phyloP scores from a whole-genome alignment of 371 early-diverging fungal genomes.

The Mucor racemosus region DNA sequence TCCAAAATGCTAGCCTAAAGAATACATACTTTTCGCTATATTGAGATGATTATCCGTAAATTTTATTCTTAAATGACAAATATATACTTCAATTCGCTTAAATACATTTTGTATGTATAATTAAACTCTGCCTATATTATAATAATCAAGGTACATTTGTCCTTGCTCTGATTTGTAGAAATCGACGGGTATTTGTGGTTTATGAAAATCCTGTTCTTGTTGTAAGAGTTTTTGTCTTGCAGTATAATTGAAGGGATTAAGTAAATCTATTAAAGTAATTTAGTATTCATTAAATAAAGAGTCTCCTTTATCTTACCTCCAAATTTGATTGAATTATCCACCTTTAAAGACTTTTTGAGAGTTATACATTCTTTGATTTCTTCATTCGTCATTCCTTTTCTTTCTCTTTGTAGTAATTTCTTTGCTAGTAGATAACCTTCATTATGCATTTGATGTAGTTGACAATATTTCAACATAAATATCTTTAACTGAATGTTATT shows the following conservation, averaged over 20 bases:
- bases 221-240: neutral
- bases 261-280: neutral
- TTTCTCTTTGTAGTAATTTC: neutral
- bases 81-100: neutral
- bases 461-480: constrained; percentile 11
- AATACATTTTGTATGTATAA: neutral
- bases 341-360: neutral
- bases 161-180: neutral
- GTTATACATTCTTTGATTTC: constrained; percentile 2
- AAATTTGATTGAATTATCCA: neutral
- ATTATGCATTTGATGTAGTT: neutral
- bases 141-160: constrained; percentile 2
- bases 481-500: neutral
- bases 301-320: constrained; percentile 3
- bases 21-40: no score
- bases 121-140: neutral
- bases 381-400: neutral
- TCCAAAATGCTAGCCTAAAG: no score
- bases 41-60: neutral
- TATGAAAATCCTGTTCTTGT: neutral
- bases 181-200: neutral
- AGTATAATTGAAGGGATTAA: neutral
- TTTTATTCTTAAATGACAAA: neutral
- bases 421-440: neutral
- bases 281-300: neutral